Conservation (phyloP, 23 red algal species). For the Porphyridium purpureum region DNA sequence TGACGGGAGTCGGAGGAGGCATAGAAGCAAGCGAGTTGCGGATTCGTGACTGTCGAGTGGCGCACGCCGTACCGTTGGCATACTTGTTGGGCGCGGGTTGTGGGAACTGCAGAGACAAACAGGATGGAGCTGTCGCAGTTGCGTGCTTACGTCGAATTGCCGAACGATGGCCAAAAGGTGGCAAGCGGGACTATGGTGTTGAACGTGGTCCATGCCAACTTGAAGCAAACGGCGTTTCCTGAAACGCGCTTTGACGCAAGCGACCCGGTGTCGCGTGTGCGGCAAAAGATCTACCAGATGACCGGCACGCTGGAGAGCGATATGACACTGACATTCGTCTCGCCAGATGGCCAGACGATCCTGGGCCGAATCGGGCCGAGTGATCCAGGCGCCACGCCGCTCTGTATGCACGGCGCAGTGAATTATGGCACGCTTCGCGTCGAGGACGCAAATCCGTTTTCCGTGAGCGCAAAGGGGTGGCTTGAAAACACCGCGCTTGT, state of each 20-base stretch:
- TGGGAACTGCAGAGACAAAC: too few relatives aligned
- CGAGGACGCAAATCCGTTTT: conserved; percentile 29
- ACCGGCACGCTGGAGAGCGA: conserved; percentile 24
- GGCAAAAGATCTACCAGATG: conserved; percentile 28
- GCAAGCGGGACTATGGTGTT: conserved; percentile 14
- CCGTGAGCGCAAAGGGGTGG: conserved; percentile 20
- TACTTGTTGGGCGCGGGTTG: too few relatives aligned
- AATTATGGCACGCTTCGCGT: conserved; percentile 7
- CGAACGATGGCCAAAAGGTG: background rate
- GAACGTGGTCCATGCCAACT: conserved; percentile 45
- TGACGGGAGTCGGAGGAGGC: too few relatives aligned
- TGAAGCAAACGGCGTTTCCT: conserved; percentile 16
- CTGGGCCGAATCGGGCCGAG: conserved; percentile 1
- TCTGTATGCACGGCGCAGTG: background rate
- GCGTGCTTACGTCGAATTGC: background rate
- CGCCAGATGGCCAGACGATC: background rate
- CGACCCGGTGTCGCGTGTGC: conserved; percentile 7
- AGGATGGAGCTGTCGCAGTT: background rate
- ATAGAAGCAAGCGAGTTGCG: too few relatives aligned
- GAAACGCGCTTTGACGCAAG: conserved; percentile 27
- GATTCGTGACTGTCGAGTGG: too few relatives aligned
- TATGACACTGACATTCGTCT: conserved; percentile 22
- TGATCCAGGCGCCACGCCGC: conserved; percentile 1
- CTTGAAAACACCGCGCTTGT: conserved; percentile 33
- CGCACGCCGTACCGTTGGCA: too few relatives aligned